These are phyloP conservation scores for Effrenium voratum DNA, from an alignment of 73 alveolate species.

Conservation along the genomic window DNA sequence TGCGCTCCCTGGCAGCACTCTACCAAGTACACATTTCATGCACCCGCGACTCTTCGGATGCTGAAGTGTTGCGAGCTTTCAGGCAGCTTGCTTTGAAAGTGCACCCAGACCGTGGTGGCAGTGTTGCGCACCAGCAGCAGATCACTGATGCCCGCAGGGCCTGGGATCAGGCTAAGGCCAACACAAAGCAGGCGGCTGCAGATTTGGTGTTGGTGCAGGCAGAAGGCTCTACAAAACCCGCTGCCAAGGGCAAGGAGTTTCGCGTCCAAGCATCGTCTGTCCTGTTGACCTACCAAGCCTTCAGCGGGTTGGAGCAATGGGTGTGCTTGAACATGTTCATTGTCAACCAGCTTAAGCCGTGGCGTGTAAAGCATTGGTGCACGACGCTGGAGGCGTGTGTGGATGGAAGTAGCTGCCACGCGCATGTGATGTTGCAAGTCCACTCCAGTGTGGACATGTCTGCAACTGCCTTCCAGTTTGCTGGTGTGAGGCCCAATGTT, in stretches of 20 bases:
- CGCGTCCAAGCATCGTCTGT: background rate
- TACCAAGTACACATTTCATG: background rate
- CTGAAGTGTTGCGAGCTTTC: background rate
- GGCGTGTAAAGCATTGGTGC: background rate
- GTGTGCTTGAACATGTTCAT: too few species aligned
- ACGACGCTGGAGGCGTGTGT: background rate
- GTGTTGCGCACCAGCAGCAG: conserved; percentile 4
- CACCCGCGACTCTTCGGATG: background rate
- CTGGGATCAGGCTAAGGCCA: background rate
- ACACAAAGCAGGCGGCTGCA: background rate
- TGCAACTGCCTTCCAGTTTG: background rate
- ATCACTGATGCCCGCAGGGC: background rate
- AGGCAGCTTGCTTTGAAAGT: background rate
- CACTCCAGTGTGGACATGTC: background rate
- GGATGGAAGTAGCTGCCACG: background rate
- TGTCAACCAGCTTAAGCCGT: background rate
- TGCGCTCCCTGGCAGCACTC: background rate
- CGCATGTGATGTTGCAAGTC: background rate
- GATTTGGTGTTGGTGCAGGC: background rate
- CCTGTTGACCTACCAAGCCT: background rate
- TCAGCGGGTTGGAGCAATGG: too few species aligned
- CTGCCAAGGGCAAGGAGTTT: background rate
- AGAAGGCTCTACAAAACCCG: background rate
- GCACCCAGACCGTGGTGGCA: conserved; percentile 27
- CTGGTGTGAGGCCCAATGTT: background rate